A percentile compares a stretch with the other conserved stretches of the same genome.
Evolutionary conservation across 2,329 filamentous ascomycete genomes (phyloP).

Genomic region (Curvularia lunata): DNA sequence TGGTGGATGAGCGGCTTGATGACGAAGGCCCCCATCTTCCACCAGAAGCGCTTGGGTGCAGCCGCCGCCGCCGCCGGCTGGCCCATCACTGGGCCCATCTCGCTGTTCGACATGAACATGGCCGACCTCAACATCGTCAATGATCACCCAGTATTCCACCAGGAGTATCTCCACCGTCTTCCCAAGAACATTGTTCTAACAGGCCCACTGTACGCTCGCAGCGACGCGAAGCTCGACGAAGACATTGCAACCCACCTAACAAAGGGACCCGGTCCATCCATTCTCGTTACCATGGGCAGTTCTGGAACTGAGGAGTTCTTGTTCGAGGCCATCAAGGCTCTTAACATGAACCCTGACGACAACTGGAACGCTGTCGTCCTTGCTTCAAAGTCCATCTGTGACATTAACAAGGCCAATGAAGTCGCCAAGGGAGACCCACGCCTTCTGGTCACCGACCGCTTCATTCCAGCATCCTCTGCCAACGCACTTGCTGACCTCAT

Average conservation of each 20-base stretch:
- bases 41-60: constrained; percentile 40
- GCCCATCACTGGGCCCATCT: constrained; percentile 39
- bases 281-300: constrained; percentile 43
- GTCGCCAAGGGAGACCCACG: constrained; percentile 34
- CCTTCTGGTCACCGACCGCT: constrained; percentile 39
- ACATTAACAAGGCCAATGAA: constrained; percentile 34
- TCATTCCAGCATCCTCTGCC: constrained; percentile 39
- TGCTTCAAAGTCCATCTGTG: constrained; percentile 41
- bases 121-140: constrained; percentile 45
- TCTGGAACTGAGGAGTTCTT: constrained; percentile 42
- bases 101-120: constrained; percentile 46
- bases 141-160: constrained; percentile 42
- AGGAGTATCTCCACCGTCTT: constrained; percentile 38
- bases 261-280: constrained; percentile 29
- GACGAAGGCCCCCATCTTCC: constrained; percentile 43
- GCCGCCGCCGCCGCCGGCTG: constrained; percentile 38
- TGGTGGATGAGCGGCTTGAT: constrained; percentile 37
- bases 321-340: constrained; percentile 41
- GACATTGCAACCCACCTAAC: constrained; percentile 39
- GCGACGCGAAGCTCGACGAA: constrained; percentile 30
- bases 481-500: constrained; percentile 39
- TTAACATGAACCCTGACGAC: constrained; percentile 32
- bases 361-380: constrained; percentile 42
- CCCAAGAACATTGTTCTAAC: constrained; percentile 42
- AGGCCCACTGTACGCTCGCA: constrained; percentile 37